Percentiles rank a stretch among this genome's conserved stretches.
These are phyloP conservation scores for Phaeotremella fagi DNA, from an alignment of 768 basidiomycete species.

Conservation along the genomic window DNA sequence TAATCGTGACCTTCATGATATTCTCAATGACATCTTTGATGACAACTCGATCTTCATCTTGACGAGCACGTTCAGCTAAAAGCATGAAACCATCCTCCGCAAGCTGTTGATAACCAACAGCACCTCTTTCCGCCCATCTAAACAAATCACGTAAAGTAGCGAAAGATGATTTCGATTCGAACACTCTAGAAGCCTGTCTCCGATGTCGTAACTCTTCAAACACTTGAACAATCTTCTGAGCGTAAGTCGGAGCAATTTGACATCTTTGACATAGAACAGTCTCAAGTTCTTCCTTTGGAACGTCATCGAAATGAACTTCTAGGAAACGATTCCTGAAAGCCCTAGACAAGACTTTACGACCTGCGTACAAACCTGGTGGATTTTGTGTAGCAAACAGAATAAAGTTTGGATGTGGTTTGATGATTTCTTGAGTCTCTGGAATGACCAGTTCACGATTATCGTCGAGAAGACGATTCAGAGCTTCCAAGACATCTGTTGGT, in stretches of 20 bases:
- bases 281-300: slow-evolving; percentile 88
- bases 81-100: slow-evolving; percentile 98
- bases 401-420: slow-evolving; percentile 89
- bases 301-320: slow-evolving; percentile 95
- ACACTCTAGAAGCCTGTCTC: slow-evolving; percentile 82
- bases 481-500: slow-evolving; percentile 95
- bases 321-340: slow-evolving; percentile 97
- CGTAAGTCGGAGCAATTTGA: slow-evolving; percentile 88
- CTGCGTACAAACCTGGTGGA: slow-evolving; percentile 90
- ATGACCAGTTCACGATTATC: slow-evolving; percentile 95
- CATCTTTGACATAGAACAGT: slow-evolving; percentile 89
- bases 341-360: slow-evolving; percentile 86
- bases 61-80: slow-evolving; percentile 81
- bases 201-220: slow-evolving; percentile 91
- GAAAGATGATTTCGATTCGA: slow-evolving; percentile 96
- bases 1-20: slow-evolving; percentile 78
- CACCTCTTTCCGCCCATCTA: slow-evolving; percentile 90
- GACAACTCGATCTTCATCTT: slow-evolving; percentile 73
- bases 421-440: slow-evolving; percentile 91
- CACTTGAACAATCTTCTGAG: slow-evolving; percentile 80
- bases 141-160: slow-evolving; percentile 95
- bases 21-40: slow-evolving; percentile 91
- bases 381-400: slow-evolving; percentile 99
- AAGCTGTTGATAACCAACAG: slow-evolving; percentile 81
- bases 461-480: slow-evolving; percentile 90